Evolutionary conservation across 768 basidiomycete species (phyloP).

Genomic region (Pleurotus tuber-regium): DNA sequence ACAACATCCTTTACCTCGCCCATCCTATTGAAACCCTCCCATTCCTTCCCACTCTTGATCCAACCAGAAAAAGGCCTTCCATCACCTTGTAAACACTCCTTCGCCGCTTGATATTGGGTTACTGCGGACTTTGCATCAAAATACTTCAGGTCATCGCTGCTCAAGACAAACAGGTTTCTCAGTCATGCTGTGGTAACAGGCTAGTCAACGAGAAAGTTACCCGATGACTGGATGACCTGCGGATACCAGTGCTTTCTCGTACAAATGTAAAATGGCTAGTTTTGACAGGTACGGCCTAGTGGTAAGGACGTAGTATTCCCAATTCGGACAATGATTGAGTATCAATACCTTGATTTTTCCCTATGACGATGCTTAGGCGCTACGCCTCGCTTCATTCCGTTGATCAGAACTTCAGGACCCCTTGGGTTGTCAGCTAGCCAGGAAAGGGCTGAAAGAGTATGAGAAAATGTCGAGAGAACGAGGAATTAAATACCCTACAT

Average conservation of each 20-base stretch:
- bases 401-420: constrained; percentile 67
- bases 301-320: neutral
- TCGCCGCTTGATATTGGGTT: constrained; percentile 49
- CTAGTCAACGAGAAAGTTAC: constrained; percentile 13
- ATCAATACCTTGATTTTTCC: constrained; percentile 55
- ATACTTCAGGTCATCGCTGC: constrained; percentile 38
- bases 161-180: neutral
- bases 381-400: constrained; percentile 77
- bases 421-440: constrained; percentile 55
- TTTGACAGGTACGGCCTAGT: constrained; percentile 53
- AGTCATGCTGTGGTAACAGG: neutral
- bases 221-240: constrained; percentile 15
- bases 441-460: constrained; percentile 52
- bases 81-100: constrained; percentile 40
- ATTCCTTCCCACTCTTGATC: constrained; percentile 50
- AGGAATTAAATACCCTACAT: constrained; percentile 41
- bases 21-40: constrained; percentile 46
- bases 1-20: neutral
- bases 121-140: constrained; percentile 39
- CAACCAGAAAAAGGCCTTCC: constrained; percentile 59
- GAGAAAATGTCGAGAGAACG: neutral
- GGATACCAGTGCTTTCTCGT: constrained; percentile 20
- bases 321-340: neutral
- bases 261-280: constrained; percentile 50
- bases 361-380: constrained; percentile 66